Percentiles rank a stretch among this genome's conserved stretches.
Evolutionary conservation across 2,329 filamentous ascomycete species (phyloP).

Genomic region (Apiospora aurea): DNA sequence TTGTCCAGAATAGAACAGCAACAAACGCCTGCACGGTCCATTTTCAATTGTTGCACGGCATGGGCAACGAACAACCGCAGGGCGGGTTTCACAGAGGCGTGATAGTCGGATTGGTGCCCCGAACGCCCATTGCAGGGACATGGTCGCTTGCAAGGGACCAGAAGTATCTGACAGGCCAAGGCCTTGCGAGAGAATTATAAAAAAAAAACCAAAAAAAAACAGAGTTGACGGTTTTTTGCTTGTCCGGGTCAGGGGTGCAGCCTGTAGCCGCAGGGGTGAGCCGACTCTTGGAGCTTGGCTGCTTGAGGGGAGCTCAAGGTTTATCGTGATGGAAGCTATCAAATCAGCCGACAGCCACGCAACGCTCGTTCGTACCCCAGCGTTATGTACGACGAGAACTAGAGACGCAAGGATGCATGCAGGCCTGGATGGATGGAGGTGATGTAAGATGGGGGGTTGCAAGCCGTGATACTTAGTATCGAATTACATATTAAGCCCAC

Average conservation of each 20-base stretch:
- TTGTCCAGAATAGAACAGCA: not conserved
- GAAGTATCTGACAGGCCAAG: constrained; percentile 10
- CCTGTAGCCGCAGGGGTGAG: not conserved
- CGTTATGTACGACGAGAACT: not conserved
- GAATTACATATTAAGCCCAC: not conserved
- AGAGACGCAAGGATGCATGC: constrained; percentile 8
- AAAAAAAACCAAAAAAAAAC: not conserved
- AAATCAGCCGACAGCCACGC: constrained; percentile 1
- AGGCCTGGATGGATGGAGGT: not conserved
- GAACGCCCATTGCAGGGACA: not conserved
- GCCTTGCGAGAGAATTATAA: not conserved
- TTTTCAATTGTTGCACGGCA: constrained; percentile 9
- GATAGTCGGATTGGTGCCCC: constrained; percentile 6
- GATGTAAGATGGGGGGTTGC: constrained; percentile 4
- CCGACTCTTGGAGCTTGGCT: not conserved
- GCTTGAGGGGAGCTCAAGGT: not conserved
- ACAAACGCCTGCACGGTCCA: not conserved
- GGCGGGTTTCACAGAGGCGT: constrained; percentile 10
- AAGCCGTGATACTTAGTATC: constrained; percentile 1
- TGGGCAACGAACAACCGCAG: constrained; percentile 2
- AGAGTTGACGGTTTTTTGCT: constrained; percentile 8
- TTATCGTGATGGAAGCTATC: constrained; percentile 1
- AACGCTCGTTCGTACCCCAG: not conserved
- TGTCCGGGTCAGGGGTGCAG: constrained; percentile 5
- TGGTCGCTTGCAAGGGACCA: not conserved